A percentile compares a stretch with the other conserved stretches of the same genome.
Evolutionary conservation across 2,329 filamentous ascomycete species (phyloP).

Genomic region (Acephala macrosclerotiorum): DNA sequence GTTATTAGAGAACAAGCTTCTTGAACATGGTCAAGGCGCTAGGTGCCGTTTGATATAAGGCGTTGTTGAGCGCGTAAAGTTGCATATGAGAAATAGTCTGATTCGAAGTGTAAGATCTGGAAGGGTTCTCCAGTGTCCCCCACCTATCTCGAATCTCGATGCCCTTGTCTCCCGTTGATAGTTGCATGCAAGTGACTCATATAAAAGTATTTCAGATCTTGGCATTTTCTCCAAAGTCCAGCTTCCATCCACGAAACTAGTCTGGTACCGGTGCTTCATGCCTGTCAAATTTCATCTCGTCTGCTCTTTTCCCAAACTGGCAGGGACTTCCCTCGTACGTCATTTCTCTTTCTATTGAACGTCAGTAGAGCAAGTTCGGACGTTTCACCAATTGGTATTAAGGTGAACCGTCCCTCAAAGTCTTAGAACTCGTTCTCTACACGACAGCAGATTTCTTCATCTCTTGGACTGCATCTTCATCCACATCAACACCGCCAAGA

Average conservation of each 20-base stretch:
- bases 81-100: too few relatives aligned
- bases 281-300: not conserved
- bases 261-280: not conserved
- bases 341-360: conserved; percentile 1
- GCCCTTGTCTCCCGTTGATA: not conserved
- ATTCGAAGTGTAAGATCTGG: too few relatives aligned
- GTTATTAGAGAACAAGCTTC: too few relatives aligned
- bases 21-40: too few relatives aligned
- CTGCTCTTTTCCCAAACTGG: not conserved
- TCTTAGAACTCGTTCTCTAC: not conserved
- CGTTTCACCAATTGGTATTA: not conserved
- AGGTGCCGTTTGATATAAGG: too few relatives aligned
- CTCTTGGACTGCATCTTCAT: not conserved
- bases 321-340: not conserved
- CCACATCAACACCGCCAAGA: conserved; percentile 17
- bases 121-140: too few relatives aligned
- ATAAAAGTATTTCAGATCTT: not conserved
- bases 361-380: not conserved
- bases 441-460: not conserved
- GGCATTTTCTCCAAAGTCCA: not conserved
- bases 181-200: not conserved
- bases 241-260: not conserved
- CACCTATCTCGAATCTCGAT: too few relatives aligned
- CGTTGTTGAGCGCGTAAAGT: too few relatives aligned
- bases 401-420: not conserved